phyloP scores from a whole-genome alignment of 192 early-diverging fungal genomes.

The Umbelopsis isabellina region DNA sequence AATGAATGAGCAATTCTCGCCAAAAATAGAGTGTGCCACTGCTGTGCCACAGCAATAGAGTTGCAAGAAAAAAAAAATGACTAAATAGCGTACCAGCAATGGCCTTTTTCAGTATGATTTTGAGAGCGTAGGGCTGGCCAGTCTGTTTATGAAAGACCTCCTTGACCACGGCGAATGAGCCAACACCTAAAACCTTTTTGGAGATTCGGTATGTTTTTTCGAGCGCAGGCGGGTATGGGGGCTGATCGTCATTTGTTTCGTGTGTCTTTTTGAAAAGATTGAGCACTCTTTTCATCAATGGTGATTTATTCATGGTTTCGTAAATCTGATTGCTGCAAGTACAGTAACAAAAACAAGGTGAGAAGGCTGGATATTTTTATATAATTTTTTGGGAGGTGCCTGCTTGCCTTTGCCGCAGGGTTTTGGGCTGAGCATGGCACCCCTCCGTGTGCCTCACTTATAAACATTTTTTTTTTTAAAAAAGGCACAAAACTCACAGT shows the following conservation, averaged over 20 bases:
- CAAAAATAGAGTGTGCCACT: slow-evolving; percentile 10
- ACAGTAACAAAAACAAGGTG: not conserved
- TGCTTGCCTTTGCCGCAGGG: not conserved
- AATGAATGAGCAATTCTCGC: not conserved
- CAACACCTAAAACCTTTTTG: slow-evolving; percentile 50
- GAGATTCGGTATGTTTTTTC: slow-evolving; percentile 46
- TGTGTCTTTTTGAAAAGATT: slow-evolving; percentile 46
- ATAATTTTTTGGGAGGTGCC: not conserved
- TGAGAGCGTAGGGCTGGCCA: slow-evolving; percentile 65
- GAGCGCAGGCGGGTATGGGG: slow-evolving; percentile 33
- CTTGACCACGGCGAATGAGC: slow-evolving; percentile 69
- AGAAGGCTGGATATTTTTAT: not conserved
- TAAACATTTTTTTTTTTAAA: no score
- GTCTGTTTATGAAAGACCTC: slow-evolving; percentile 63
- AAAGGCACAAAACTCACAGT: not conserved
- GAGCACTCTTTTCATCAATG: slow-evolving; percentile 40
- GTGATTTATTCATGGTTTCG: slow-evolving; percentile 33
- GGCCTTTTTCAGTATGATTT: slow-evolving; percentile 71
- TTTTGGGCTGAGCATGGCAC: not conserved
- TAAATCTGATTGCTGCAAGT: slow-evolving; percentile 7
- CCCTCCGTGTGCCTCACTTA: not conserved
- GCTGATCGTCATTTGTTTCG: slow-evolving; percentile 32
- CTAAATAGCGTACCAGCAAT: slow-evolving; percentile 45
- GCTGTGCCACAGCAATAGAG: not conserved
- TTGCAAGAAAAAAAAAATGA: not conserved